Percentiles rank a stretch among this genome's conserved stretches.
Evolutionary conservation across 805 yeast genomes (phyloP).

Genomic region (Brettanomyces anomalus): DNA sequence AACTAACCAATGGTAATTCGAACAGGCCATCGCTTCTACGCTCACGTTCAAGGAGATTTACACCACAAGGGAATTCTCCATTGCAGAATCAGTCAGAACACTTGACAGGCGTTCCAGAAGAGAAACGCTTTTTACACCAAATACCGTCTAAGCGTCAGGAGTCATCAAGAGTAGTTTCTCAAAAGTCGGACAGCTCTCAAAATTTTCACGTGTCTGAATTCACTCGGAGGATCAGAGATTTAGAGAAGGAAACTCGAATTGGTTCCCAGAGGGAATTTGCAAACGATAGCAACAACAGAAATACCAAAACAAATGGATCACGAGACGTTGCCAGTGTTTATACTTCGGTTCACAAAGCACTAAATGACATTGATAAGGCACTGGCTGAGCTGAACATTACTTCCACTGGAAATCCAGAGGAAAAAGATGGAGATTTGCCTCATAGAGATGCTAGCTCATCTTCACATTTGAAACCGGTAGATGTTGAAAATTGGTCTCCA

Average conservation of each 20-base stretch:
- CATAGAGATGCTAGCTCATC: neutral
- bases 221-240: neutral
- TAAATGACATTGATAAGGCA: conserved; percentile 68
- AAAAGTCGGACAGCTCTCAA: neutral
- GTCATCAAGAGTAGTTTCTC: neutral
- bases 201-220: neutral
- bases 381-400: conserved; percentile 45
- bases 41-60: conserved; percentile 49
- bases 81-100: neutral
- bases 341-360: conserved; percentile 41
- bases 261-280: neutral
- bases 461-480: conserved; percentile 32
- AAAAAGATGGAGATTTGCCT: too few species aligned
- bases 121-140: neutral
- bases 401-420: neutral
- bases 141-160: neutral
- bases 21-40: conserved; percentile 35
- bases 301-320: neutral
- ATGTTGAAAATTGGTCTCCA: conserved; percentile 69
- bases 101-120: conserved; percentile 2
- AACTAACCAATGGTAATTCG: conserved; percentile 3
- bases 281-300: neutral
- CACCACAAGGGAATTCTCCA: conserved; percentile 16
- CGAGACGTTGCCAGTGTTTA: conserved; percentile 15
- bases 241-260: neutral